phyloP scores from a whole-genome alignment of 225 moss, liverwort and hornwort genomes.

The Neckera pumila region DNA sequence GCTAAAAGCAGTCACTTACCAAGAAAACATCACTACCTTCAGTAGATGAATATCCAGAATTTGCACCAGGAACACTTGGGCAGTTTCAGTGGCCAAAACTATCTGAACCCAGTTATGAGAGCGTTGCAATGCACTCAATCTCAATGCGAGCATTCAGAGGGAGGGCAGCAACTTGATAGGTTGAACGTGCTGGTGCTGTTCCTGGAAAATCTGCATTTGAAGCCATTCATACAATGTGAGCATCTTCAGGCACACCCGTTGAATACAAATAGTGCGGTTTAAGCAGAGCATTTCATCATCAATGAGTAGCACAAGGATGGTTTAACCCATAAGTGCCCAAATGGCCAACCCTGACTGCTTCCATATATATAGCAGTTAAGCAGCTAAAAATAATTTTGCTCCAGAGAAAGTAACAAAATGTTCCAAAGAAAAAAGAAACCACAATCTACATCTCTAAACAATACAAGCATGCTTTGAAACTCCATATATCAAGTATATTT shows the following conservation, averaged over 20 bases:
- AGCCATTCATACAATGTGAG: not conserved
- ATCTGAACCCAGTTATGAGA: not conserved
- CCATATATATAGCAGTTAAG: not conserved
- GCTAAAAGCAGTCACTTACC: not conserved
- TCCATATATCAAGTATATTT: not conserved
- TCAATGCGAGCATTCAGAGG: constrained; percentile 92
- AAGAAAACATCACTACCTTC: not conserved
- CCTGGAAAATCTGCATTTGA: constrained; percentile 63
- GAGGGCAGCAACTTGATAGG: constrained; percentile 97
- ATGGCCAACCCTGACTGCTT: not conserved
- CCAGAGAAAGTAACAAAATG: not conserved
- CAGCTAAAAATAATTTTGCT: not conserved
- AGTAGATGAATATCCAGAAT: not conserved
- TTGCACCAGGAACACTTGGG: not conserved
- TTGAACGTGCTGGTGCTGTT: constrained; percentile 86
- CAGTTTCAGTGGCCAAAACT: not conserved
- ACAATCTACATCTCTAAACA: not conserved
- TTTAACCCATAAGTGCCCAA: not conserved
- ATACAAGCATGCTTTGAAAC: not conserved
- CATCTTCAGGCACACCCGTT: not conserved
- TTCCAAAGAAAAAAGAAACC: not conserved
- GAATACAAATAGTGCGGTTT: not conserved
- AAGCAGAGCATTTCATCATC: not conserved
- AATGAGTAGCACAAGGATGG: not conserved
- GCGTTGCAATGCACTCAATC: constrained; percentile 86